Evolutionary conservation across 768 basidiomycete species (phyloP).

Genomic region (Guyanaporus albipodus): DNA sequence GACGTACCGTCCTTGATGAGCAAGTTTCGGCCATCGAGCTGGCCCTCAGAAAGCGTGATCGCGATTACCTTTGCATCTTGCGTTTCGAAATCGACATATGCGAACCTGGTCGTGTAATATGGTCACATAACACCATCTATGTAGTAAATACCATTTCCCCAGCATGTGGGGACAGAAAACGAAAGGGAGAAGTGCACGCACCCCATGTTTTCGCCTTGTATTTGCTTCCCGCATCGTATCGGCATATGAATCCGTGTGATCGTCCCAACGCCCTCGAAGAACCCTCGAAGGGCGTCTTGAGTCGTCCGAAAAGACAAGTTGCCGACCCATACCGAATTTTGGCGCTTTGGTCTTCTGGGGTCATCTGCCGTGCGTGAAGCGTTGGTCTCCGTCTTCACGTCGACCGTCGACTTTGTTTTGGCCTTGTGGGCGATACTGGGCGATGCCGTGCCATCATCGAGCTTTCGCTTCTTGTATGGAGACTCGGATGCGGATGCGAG

Average conservation of each 20-base stretch:
- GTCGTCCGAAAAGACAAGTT: constrained; percentile 92
- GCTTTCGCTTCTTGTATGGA: constrained; percentile 45
- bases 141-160: too few relatives aligned
- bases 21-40: constrained; percentile 78
- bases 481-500: background rate
- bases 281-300: constrained; percentile 58
- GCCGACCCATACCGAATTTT: constrained; percentile 94
- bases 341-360: constrained; percentile 44
- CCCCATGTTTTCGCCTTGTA: constrained; percentile 74
- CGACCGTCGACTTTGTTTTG: background rate
- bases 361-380: background rate
- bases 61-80: constrained; percentile 70
- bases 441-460: constrained; percentile 24
- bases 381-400: background rate
- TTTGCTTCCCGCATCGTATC: constrained; percentile 54
- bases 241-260: constrained; percentile 87
- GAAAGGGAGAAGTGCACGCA: constrained; percentile 33
- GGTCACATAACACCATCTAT: constrained; percentile 7
- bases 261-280: constrained; percentile 70
- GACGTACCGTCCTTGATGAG: constrained; percentile 88
- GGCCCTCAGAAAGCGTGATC: constrained; percentile 76
- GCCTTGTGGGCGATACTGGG: background rate
- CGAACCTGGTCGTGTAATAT: constrained; percentile 56
- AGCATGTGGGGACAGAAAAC: background rate
- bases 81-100: constrained; percentile 91